Percentiles rank a stretch among this genome's conserved stretches.
These are phyloP conservation scores for Solanum sitiens DNA, from an alignment of 257 asterid genomes.

Conservation along the genomic window DNA sequence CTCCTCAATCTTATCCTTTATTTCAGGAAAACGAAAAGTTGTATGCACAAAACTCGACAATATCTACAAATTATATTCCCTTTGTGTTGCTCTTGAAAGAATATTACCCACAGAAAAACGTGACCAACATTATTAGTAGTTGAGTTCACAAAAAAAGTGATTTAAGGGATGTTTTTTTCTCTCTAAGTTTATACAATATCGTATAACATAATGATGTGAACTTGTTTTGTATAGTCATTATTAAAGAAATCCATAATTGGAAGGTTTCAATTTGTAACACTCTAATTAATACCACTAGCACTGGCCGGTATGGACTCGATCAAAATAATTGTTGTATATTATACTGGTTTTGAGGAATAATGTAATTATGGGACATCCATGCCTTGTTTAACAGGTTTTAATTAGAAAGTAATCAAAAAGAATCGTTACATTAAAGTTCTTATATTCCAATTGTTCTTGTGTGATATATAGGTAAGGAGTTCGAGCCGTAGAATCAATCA, in stretches of 20 bases:
- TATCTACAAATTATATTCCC: not conserved
- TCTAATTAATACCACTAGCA: not conserved
- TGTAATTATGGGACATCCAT: not conserved
- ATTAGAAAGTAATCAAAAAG: not conserved
- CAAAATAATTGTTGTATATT: not conserved
- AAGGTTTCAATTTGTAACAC: not conserved
- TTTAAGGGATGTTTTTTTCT: not conserved
- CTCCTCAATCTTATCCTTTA: not conserved
- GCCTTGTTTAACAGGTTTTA: not conserved
- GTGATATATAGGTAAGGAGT: not conserved
- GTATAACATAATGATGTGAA: not conserved
- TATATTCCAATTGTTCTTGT: no score
- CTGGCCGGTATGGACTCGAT: not conserved
- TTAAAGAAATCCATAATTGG: not conserved
- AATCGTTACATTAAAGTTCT: not conserved
- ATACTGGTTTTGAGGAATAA: not conserved
- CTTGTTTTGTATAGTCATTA: not conserved
- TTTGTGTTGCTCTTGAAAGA: not conserved
- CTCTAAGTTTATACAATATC: not conserved
- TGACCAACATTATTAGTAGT: not conserved
- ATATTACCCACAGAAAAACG: not conserved
- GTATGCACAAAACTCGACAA: not conserved
- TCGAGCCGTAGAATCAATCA: not conserved
- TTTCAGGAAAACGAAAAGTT: not conserved
- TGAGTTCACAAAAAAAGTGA: not conserved